Conservation (phyloP, 1,284 basidiomycete genomes). For the Sphagnurus paluster region DNA sequence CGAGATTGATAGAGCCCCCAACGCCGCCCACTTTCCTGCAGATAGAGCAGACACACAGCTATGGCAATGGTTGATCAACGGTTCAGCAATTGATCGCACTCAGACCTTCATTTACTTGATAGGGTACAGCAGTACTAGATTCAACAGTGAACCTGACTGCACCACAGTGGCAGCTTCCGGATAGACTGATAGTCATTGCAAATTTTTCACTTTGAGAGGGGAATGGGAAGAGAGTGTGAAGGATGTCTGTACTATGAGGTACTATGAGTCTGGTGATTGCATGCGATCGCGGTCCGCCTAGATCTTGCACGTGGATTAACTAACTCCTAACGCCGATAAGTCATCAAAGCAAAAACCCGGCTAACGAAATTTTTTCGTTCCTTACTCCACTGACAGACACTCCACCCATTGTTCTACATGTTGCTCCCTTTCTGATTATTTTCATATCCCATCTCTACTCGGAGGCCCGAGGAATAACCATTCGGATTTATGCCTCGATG, state of each 20-base stretch:
- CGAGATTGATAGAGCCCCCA: conserved; percentile 61
- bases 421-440: neutral
- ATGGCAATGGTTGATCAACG: too few relatives aligned
- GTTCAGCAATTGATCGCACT: neutral
- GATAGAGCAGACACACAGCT: conserved; percentile 63
- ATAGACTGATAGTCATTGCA: conserved; percentile 51
- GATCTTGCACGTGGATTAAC: neutral
- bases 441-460: neutral
- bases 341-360: neutral
- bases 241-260: too few relatives aligned
- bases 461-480: too few relatives aligned
- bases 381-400: neutral
- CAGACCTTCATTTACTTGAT: conserved; percentile 42
- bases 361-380: neutral
- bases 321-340: neutral
- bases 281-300: neutral
- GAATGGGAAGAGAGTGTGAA: conserved; percentile 2
- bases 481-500: neutral
- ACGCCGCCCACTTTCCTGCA: conserved; percentile 63
- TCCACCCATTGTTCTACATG: neutral
- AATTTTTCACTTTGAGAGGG: too few relatives aligned
- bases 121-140: conserved; percentile 58
- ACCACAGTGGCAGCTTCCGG: conserved; percentile 64
- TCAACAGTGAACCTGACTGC: conserved; percentile 52
- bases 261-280: neutral